phyloP scores from a whole-genome alignment of 768 basidiomycete species.

The Chalciporus pseudorubinellus region DNA sequence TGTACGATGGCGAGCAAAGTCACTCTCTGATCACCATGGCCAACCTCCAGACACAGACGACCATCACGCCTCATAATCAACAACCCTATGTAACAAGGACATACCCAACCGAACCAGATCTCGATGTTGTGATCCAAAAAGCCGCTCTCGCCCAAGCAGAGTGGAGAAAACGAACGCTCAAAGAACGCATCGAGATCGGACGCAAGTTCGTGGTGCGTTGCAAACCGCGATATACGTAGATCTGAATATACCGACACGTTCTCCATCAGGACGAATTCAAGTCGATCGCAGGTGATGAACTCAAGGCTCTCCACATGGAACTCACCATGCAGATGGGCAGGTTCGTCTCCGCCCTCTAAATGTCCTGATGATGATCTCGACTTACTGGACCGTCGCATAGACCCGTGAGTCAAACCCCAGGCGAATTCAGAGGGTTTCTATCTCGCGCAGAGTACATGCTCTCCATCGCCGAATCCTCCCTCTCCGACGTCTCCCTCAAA shows the following conservation, averaged over 20 bases:
- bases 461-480: slow-evolving; percentile 70
- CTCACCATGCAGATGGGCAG: slow-evolving; percentile 90
- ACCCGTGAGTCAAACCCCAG: slow-evolving; percentile 72
- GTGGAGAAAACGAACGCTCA: slow-evolving; percentile 62
- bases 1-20: neutral
- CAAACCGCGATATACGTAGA: neutral
- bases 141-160: slow-evolving; percentile 67
- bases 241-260: neutral
- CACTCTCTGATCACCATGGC: slow-evolving; percentile 13
- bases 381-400: slow-evolving; percentile 44
- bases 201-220: slow-evolving; percentile 65
- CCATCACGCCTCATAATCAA: slow-evolving; percentile 81
- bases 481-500: slow-evolving; percentile 70
- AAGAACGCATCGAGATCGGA: slow-evolving; percentile 68
- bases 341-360: slow-evolving; percentile 49
- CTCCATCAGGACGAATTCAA: slow-evolving; percentile 52
- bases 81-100: slow-evolving; percentile 52
- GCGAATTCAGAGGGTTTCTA: slow-evolving; percentile 79
- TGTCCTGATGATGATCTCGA: too few relatives aligned
- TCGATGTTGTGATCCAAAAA: slow-evolving; percentile 57
- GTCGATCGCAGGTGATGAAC: slow-evolving; percentile 46
- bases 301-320: slow-evolving; percentile 53
- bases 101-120: slow-evolving; percentile 58
- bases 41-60: slow-evolving; percentile 56
- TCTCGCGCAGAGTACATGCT: slow-evolving; percentile 85